Evolutionary conservation across 768 basidiomycete species (phyloP), one percentile per base, ranked within the genome.

Genomic region (Chalciporus chontae): DNA sequence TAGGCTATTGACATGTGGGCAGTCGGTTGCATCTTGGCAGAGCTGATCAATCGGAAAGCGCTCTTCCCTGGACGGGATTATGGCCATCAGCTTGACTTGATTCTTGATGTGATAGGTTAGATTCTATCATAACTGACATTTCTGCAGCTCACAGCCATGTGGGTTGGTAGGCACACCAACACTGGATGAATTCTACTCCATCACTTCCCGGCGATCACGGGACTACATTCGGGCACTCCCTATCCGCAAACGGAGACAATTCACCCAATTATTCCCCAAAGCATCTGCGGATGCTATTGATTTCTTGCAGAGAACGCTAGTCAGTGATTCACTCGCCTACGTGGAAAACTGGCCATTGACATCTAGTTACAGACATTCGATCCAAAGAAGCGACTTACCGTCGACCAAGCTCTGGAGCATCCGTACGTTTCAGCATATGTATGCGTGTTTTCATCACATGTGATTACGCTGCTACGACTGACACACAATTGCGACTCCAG

Each of bases 61-160:
- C 74, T 95, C 40, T 94, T 95, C 77, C 92, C 90, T 0, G 91
- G 92, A 2, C 82, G 90, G 40, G 80, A 85, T 74, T 90, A 90
- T 68, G 84, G 88, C 58, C 88, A 94, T 66, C 93, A 94, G 60
- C 80, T 95, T 19, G 82, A 87, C 48, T 75, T 94, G 44, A 93
- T 94, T 62, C 78, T 94, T 50, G 90, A 94, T 65, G 83, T 94
- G 36, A 86, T 94, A 56, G 92, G 88, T 71, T 51, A 48, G 48
- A 14, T 51, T 27, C 32, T 19, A 10, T 37, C 13, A 15, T 15
- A 17, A 29, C 10, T 29, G 15, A 21, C 9, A 21, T 34, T 26
- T 19, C 23, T 67, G 39, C 5, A 23, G 36, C 3, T 62, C 57
- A 38, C 64, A 69, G 15, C 47, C 37, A 26, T 26, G 18, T 52